Conservation (phyloP, 2,329 filamentous ascomycete genomes). For the Akanthomyces lecanii region DNA sequence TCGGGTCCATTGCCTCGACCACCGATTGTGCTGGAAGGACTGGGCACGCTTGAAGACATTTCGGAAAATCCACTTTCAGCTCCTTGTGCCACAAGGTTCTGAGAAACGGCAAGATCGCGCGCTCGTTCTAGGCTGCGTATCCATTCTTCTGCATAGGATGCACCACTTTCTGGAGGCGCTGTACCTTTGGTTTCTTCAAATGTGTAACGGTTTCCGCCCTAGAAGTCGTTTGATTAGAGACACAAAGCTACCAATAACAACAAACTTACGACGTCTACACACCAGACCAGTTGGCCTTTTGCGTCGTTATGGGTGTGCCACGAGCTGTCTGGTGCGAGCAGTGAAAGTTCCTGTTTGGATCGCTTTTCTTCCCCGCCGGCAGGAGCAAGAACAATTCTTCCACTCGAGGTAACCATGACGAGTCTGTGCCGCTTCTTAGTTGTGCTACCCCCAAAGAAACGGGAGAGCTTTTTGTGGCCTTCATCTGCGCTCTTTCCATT, state of each 20-base stretch:
- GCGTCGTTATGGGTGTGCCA: constrained; percentile 78
- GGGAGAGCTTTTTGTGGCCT: constrained; percentile 80
- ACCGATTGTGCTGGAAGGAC: constrained; percentile 69
- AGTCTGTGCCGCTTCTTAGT: constrained; percentile 90
- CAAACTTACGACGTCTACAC: constrained; percentile 81
- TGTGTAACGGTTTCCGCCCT: constrained; percentile 85
- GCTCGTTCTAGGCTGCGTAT: constrained; percentile 83
- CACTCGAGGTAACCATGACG: constrained; percentile 92
- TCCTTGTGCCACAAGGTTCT: constrained; percentile 63
- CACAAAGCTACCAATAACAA: background rate
- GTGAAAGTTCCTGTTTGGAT: constrained; percentile 84
- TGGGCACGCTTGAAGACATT: constrained; percentile 68
- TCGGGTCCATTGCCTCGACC: constrained; percentile 52
- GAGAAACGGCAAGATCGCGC: constrained; percentile 75
- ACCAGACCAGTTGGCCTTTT: constrained; percentile 87
- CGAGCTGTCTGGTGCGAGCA: constrained; percentile 68
- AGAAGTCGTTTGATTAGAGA: constrained; percentile 27
- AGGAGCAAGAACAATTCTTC: constrained; percentile 82
- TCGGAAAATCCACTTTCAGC: constrained; percentile 64
- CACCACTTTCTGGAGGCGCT: constrained; percentile 52
- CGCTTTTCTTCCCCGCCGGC: constrained; percentile 95
- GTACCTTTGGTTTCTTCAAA: constrained; percentile 87
- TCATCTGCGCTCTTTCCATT: constrained; percentile 68
- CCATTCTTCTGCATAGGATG: constrained; percentile 81
- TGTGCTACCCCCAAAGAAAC: constrained; percentile 87